These are phyloP conservation scores for Cyclostephanos tholiformis DNA, from an alignment of 108 stramenopile species.

Conservation along the genomic window DNA sequence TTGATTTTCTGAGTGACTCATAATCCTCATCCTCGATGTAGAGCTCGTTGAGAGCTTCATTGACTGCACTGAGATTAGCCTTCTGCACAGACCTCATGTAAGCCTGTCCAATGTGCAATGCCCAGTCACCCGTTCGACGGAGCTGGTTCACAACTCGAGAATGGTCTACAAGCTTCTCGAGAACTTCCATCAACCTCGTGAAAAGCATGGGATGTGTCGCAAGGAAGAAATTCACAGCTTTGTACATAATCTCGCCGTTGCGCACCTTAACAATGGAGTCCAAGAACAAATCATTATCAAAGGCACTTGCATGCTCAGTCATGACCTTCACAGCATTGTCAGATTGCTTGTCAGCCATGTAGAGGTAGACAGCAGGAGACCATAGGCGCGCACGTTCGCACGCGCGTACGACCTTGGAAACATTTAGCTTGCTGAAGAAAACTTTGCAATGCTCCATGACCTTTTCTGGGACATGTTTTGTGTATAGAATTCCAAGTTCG, in stretches of 20 bases:
- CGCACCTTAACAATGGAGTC: conserved; percentile 96
- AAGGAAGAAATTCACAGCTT: conserved; percentile 96
- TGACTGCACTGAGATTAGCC: conserved; percentile 95
- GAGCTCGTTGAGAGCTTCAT: conserved; percentile 98
- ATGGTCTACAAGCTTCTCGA: conserved; percentile 95
- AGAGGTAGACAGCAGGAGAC: conserved; percentile 96
- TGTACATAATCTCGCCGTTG: conserved; percentile 98
- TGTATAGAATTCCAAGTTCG: conserved; percentile 99
- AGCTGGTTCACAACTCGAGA: conserved; percentile 97
- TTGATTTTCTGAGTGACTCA: conserved; percentile 90
- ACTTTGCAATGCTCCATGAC: conserved; percentile 99
- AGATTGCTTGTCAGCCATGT: conserved; percentile 97
- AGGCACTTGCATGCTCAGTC: conserved; percentile 95
- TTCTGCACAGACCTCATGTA: conserved; percentile 98
- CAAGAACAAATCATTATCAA: conserved; percentile 96
- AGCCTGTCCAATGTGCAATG: conserved; percentile 85
- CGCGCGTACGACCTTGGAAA: conserved; percentile 97
- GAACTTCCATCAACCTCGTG: conserved; percentile 92
- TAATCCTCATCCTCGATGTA: conserved; percentile 99
- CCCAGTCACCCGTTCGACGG: conserved; percentile 93
- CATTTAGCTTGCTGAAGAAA: conserved; percentile 97
- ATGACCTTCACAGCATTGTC: conserved; percentile 98
- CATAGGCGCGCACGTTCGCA: conserved; percentile 97
- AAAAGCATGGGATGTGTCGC: conserved; percentile 89
- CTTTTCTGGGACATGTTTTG: conserved; percentile 97